Percentiles rank a stretch among this genome's conserved stretches.
Conservation (phyloP, 192 early-diverging fungal species). For the Coemansia sp. region DNA sequence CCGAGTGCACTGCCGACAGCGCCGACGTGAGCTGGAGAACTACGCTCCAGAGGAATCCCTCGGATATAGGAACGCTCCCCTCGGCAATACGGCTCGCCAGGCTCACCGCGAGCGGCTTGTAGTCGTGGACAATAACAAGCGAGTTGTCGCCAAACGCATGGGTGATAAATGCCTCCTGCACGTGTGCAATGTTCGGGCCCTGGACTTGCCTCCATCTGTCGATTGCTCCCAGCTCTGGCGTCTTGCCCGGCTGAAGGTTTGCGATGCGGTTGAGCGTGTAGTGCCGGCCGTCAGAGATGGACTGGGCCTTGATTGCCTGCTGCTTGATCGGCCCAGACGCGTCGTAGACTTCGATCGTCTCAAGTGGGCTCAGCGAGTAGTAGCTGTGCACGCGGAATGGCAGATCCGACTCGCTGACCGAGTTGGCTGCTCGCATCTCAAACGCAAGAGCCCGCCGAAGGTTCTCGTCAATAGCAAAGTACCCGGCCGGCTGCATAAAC, state of each 20-base stretch:
- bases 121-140: constrained; percentile 96
- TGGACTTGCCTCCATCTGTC: constrained; percentile 80
- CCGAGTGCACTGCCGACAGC: constrained; percentile 75
- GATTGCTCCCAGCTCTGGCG: constrained; percentile 72
- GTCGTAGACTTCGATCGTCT: constrained; percentile 51
- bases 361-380: constrained; percentile 71
- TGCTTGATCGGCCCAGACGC: constrained; percentile 59
- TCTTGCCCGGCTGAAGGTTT: constrained; percentile 68
- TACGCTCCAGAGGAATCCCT: constrained; percentile 33
- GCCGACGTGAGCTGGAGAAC: constrained; percentile 29
- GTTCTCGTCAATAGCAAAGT: constrained; percentile 81
- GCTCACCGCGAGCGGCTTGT: constrained; percentile 60
- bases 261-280: constrained; percentile 82
- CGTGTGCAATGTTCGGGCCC: constrained; percentile 77
- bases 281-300: constrained; percentile 75
- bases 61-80: constrained; percentile 5
- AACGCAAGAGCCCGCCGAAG: constrained; percentile 73
- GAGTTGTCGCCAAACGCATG: constrained; percentile 91
- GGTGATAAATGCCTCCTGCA: constrained; percentile 93
- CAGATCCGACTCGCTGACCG: constrained; percentile 55
- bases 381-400: constrained; percentile 85
- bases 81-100: constrained; percentile 19
- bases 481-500: constrained; percentile 71
- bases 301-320: constrained; percentile 80
- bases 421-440: constrained; percentile 29